Evolutionary conservation across 495 filamentous ascomycete genomes (phyloP).

Genomic region (Bathelium albidoporum): DNA sequence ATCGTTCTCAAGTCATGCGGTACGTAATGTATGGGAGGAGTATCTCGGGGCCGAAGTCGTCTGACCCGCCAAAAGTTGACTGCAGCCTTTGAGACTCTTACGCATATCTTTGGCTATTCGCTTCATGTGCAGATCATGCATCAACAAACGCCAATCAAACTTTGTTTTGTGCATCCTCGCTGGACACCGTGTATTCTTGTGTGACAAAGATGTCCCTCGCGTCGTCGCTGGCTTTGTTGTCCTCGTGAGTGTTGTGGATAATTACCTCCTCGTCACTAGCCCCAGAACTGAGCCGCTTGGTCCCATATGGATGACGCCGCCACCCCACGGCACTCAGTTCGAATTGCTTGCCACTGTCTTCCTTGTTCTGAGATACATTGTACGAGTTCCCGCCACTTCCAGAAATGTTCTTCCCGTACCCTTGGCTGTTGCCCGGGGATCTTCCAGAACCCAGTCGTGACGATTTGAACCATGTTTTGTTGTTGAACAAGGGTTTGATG

Average conservation of each 20-base stretch:
- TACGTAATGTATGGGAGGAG: no score
- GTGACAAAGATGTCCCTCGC: background rate
- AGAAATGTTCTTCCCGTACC: background rate
- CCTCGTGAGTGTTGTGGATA: background rate
- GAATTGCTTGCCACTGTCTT: background rate
- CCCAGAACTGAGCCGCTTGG: background rate
- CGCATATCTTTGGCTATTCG: no score
- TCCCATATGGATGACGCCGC: background rate
- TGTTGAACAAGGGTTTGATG: slow-evolving; percentile 1
- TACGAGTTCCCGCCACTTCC: background rate
- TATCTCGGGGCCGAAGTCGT: no score
- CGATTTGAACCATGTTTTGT: background rate
- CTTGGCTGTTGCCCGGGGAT: background rate
- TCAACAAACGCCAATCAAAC: background rate
- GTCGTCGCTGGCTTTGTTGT: background rate
- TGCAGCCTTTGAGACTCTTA: no score
- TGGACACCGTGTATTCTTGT: slow-evolving; percentile 1
- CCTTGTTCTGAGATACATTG: background rate
- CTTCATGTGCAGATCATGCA: background rate
- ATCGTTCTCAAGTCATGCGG: no score
- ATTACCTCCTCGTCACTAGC: background rate
- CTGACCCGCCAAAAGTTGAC: no score
- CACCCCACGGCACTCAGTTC: background rate
- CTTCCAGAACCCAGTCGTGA: background rate
- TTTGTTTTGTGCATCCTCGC: background rate